Evolutionary conservation across 495 filamentous ascomycete species (phyloP).

Genomic region (Neurospora africana): DNA sequence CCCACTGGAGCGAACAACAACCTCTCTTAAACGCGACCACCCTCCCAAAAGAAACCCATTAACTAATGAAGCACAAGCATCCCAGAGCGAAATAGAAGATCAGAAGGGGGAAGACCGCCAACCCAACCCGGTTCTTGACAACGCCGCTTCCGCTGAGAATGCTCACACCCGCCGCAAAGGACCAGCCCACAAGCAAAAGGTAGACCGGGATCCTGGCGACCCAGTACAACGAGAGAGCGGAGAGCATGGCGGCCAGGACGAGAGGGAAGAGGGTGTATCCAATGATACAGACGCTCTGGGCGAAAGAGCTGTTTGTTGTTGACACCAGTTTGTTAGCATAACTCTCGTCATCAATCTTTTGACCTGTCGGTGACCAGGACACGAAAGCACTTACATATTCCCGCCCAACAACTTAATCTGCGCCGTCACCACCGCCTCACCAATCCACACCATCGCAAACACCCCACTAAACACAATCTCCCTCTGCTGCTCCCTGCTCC

Average conservation of each 20-base stretch:
- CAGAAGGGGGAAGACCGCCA: constrained; percentile 90
- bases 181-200: constrained; percentile 78
- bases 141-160: constrained; percentile 93
- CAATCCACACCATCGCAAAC: constrained; percentile 93
- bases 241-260: constrained; percentile 84
- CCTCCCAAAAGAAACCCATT: constrained; percentile 10
- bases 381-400: constrained; percentile 67
- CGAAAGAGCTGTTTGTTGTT: constrained; percentile 68
- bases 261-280: constrained; percentile 98
- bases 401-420: constrained; percentile 97
- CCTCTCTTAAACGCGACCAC: background rate
- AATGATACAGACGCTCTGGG: constrained; percentile 94
- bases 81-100: constrained; percentile 93
- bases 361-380: background rate
- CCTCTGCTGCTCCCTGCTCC: constrained; percentile 64
- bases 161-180: constrained; percentile 86
- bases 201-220: constrained; percentile 85
- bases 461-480: constrained; percentile 88
- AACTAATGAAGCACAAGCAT: constrained; percentile 94
- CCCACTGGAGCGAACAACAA: background rate
- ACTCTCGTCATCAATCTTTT: background rate
- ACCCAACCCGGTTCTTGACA: constrained; percentile 83
- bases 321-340: constrained; percentile 3
- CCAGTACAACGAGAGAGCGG: constrained; percentile 63
- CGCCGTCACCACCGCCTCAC: constrained; percentile 91